These are phyloP conservation scores for Agrocybe praecox DNA, from an alignment of 768 basidiomycete species.

Conservation along the genomic window DNA sequence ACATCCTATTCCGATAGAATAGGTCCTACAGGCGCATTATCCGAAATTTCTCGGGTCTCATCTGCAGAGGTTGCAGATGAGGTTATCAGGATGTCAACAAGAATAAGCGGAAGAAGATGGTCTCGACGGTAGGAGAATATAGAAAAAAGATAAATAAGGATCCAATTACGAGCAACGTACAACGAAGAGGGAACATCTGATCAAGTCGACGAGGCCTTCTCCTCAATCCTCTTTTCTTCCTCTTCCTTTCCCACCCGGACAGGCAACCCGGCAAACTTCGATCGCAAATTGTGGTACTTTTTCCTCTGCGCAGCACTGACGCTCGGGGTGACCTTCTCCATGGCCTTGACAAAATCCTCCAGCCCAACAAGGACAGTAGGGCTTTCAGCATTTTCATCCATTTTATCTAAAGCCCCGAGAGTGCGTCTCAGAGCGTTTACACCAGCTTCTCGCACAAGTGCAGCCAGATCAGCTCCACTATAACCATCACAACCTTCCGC, in stretches of 20 bases:
- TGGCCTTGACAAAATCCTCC: constrained; percentile 73
- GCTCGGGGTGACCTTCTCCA: constrained; percentile 85
- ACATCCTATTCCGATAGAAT: no score
- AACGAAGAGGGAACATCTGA: not conserved
- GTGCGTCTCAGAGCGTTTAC: constrained; percentile 77
- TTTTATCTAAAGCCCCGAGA: constrained; percentile 66
- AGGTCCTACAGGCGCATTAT: no score
- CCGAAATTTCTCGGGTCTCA: no score
- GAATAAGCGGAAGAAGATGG: no score
- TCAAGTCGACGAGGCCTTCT: constrained; percentile 3
- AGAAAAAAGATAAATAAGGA: no score
- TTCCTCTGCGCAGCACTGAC: constrained; percentile 79
- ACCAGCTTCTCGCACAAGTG: constrained; percentile 87
- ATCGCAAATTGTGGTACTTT: constrained; percentile 79
- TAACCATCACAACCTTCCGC: constrained; percentile 77
- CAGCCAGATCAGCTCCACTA: constrained; percentile 90
- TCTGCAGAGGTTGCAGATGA: no score
- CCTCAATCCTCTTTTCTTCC: constrained; percentile 35
- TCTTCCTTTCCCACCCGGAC: constrained; percentile 50
- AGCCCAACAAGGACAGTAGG: constrained; percentile 51
- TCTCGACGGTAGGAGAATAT: no score
- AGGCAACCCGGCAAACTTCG: constrained; percentile 83
- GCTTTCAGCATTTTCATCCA: constrained; percentile 42
- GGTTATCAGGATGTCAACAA: no score
- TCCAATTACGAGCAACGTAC: not conserved